phyloP scores from a whole-genome alignment of 1,139 yeast genomes.

The Sugiyamaella pinicola region DNA sequence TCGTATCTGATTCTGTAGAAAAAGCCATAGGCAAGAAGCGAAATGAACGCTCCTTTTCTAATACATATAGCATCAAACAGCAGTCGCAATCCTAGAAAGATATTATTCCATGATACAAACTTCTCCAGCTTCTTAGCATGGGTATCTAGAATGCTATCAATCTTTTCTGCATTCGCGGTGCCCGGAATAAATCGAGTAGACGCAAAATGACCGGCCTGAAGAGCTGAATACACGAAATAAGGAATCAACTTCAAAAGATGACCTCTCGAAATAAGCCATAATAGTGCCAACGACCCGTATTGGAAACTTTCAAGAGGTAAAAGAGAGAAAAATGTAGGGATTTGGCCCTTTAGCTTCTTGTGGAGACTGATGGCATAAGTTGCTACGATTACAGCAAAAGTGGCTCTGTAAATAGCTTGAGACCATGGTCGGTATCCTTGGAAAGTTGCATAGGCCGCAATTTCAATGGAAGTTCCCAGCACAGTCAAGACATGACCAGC shows the following conservation, averaged over 20 bases:
- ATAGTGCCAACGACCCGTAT: slow-evolving; percentile 54
- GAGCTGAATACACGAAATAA: slow-evolving; percentile 61
- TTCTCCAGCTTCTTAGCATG: slow-evolving; percentile 66
- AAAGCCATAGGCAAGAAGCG: slow-evolving; percentile 56
- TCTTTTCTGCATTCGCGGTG: slow-evolving; percentile 47
- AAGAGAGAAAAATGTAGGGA: slow-evolving; percentile 41
- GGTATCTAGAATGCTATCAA: slow-evolving; percentile 51
- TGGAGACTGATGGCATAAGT: slow-evolving; percentile 74
- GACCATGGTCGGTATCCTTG: slow-evolving; percentile 34
- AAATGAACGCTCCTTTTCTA: slow-evolving; percentile 65
- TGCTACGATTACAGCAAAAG: slow-evolving; percentile 64
- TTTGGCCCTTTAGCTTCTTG: slow-evolving; percentile 48
- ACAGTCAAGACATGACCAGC: slow-evolving; percentile 32
- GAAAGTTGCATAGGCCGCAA: slow-evolving; percentile 29
- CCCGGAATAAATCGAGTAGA: slow-evolving; percentile 64
- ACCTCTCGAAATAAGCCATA: slow-evolving; percentile 57
- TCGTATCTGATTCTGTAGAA: slow-evolving; percentile 78
- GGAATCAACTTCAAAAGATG: slow-evolving; percentile 63
- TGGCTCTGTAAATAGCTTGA: slow-evolving; percentile 53
- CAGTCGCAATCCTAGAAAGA: slow-evolving; percentile 52
- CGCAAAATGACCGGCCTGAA: slow-evolving; percentile 68
- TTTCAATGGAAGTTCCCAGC: slow-evolving; percentile 26
- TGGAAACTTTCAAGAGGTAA: slow-evolving; percentile 68
- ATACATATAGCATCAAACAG: slow-evolving; percentile 60
- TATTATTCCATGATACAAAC: slow-evolving; percentile 67